phyloP scores from a whole-genome alignment of 2,329 filamentous ascomycete genomes.

The Botryosphaeria agaves region DNA sequence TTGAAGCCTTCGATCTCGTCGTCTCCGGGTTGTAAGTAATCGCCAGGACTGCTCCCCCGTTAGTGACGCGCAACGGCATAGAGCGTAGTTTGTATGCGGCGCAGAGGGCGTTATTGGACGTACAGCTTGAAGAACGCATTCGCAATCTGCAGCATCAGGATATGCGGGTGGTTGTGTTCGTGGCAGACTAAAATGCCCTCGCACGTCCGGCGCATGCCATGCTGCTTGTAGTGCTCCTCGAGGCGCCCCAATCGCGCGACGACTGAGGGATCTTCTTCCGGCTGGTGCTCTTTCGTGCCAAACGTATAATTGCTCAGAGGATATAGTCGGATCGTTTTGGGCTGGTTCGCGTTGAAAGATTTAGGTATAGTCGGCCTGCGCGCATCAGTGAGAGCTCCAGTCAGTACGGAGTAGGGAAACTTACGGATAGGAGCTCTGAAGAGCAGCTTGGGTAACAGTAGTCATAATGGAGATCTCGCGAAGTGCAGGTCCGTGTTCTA shows the following conservation, averaged over 20 bases:
- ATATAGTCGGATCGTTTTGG: slow-evolving; percentile 75
- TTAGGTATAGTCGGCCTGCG: slow-evolving; percentile 58
- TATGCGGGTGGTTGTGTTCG: slow-evolving; percentile 97
- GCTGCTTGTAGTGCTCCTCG: slow-evolving; percentile 81
- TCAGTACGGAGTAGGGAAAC: slow-evolving; percentile 2
- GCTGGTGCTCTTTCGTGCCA: slow-evolving; percentile 94
- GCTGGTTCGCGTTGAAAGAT: slow-evolving; percentile 77
- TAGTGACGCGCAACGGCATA: too few species aligned
- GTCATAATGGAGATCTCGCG: too few species aligned
- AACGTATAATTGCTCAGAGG: slow-evolving; percentile 98
- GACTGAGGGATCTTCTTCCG: slow-evolving; percentile 92
- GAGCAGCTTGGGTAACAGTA: slow-evolving; percentile 57
- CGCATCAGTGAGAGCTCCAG: slow-evolving; percentile 1
- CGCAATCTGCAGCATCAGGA: slow-evolving; percentile 96
- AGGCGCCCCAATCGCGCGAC: slow-evolving; percentile 80
- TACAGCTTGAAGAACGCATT: slow-evolving; percentile 97
- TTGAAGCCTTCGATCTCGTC: slow-evolving; percentile 96
- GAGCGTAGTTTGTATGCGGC: too few species aligned
- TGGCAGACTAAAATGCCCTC: slow-evolving; percentile 96
- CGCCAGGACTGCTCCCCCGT: slow-evolving; percentile 49
- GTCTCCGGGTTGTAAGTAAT: slow-evolving; percentile 79
- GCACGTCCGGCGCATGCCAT: slow-evolving; percentile 95
- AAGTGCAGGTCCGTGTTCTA: too few species aligned
- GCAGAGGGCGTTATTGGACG: slow-evolving; percentile 7
- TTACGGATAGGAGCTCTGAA: slow-evolving; percentile 58